Conservation (phyloP, 139 green algal species). For the Bryopsis sp. region DNA sequence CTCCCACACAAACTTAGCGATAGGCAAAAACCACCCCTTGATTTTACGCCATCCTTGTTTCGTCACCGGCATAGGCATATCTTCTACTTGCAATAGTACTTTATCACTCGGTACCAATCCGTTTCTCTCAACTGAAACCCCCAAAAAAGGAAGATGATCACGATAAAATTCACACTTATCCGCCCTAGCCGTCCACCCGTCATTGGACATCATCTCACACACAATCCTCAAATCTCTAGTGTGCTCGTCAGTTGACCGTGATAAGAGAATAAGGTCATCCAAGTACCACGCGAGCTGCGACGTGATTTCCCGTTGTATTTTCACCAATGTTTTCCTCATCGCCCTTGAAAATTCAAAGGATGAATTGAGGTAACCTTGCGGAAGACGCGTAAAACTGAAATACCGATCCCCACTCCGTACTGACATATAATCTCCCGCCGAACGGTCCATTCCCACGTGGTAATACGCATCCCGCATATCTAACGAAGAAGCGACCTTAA, state of each 20-base stretch:
- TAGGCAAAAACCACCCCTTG: conserved; percentile 3
- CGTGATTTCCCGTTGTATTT: background rate
- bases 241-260: background rate
- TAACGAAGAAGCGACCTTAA: background rate
- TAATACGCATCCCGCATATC: conserved; percentile 8
- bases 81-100: background rate
- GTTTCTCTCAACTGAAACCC: background rate
- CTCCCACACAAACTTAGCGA: background rate
- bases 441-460: background rate
- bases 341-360: conserved; percentile 14
- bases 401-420: no score
- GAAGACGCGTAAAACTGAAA: conserved; percentile 8
- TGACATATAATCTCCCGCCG: background rate
- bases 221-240: background rate
- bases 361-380: conserved; percentile 8
- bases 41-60: background rate
- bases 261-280: conserved; percentile 5
- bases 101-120: background rate
- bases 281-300: background rate
- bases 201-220: background rate
- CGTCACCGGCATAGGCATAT: background rate
- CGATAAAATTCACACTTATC: background rate
- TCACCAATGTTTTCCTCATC: background rate
- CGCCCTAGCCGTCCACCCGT: background rate
- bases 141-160: background rate